Evolutionary conservation across 345 rosid species (phyloP), one percentile per base, ranked within the genome.

Genomic region (Conringia planisiliqua): DNA sequence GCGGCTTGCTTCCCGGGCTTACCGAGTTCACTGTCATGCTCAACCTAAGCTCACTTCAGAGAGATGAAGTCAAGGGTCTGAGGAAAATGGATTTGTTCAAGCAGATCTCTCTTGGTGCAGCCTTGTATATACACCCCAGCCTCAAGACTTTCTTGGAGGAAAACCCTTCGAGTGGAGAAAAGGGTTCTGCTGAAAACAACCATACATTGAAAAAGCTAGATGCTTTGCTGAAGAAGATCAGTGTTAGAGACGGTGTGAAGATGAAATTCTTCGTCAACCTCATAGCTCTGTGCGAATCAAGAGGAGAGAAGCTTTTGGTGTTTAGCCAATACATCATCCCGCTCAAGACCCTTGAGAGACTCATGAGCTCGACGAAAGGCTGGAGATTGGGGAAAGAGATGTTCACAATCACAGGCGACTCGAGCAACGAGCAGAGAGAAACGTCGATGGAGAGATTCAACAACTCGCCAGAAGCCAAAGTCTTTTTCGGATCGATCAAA

Each of bases 401-500:
- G 54, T 92, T 95, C 63, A 78, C 78, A 47, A 90, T 90, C 75
- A 82, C 96, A 0, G 96, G 97, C 1, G 97, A 92, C 4, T 84
- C 96, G 3, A 89, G 77, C 70, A 68, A 87, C 42, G 97, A 90
- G 2, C 77, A 88, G 0, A 77, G 97, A 26, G 97, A 95, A 79
- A n/a, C 51, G 70, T 79, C 97, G 12, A 92, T 88, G 97, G 96
- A 95, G 16, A 78, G 67, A 11, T 92, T 92, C 78, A 92, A 92
- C 82, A 90, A 80, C 47, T 87, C 97, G 4, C 36, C 78, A 0
- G 92, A 92, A 6, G 88, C 99, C 0, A 95, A 69, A 81, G 92
- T 92, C 6, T 85, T 95, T 36, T 92, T 92, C 22, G 99, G 99
- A 30, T 95, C 97, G 2, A 95, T 95, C 13, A 90, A 77, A 81